phyloP scores from a whole-genome alignment of 164 flowering plant genomes.

The Hamamelis virginiana region DNA sequence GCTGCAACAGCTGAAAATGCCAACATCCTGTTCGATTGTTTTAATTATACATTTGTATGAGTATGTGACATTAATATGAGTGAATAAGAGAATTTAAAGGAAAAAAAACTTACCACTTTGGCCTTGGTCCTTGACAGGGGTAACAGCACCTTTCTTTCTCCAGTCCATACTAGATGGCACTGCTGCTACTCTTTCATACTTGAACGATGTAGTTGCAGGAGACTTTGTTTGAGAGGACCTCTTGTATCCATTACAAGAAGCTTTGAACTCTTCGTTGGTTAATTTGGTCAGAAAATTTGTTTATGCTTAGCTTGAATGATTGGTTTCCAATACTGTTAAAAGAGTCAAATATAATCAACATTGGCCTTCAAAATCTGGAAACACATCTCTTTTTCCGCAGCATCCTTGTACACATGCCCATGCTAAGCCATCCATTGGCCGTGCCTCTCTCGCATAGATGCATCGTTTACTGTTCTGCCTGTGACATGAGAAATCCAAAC shows the following conservation, averaged over 20 bases:
- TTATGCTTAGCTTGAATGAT: constrained; percentile 4
- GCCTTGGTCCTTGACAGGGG: constrained; percentile 26
- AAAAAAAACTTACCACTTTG: constrained; percentile 14
- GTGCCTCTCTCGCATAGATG: constrained; percentile 11
- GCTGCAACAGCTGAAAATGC: constrained; percentile 13
- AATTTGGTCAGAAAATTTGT: constrained; percentile 6
- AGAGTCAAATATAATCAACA: constrained; percentile 3
- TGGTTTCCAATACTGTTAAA: constrained; percentile 8
- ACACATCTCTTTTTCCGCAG: neutral
- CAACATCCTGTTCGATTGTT: neutral
- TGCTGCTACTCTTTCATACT: constrained; percentile 10
- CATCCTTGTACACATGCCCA: constrained; percentile 9
- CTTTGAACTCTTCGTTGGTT: constrained; percentile 7
- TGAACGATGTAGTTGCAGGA: neutral
- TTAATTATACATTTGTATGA: neutral
- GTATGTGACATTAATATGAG: no score
- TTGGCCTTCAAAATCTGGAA: constrained; percentile 13
- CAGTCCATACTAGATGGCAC: constrained; percentile 16
- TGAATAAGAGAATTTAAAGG: neutral
- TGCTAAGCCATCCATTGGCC: constrained; percentile 16
- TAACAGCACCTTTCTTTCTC: constrained; percentile 27
- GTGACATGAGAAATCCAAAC: neutral
- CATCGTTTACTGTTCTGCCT: neutral
- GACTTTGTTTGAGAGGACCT: no score
- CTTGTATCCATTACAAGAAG: constrained; percentile 1